Conservation (phyloP, 495 filamentous ascomycete genomes). For the Darksidea phi region DNA sequence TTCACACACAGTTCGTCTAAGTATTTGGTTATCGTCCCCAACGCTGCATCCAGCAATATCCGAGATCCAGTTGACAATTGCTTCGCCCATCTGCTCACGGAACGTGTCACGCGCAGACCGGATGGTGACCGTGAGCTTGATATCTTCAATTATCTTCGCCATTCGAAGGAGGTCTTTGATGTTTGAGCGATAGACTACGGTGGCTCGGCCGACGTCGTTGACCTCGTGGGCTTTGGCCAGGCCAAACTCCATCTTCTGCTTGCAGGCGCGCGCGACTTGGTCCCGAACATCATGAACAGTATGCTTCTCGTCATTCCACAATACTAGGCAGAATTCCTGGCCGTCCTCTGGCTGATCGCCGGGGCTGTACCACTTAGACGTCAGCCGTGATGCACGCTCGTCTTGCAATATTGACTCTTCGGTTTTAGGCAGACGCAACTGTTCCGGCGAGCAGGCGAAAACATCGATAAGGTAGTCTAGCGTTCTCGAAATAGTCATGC, state of each 20-base stretch:
- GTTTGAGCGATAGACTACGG: conserved; percentile 72
- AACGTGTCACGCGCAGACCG: conserved; percentile 92
- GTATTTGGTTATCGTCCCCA: conserved; percentile 72
- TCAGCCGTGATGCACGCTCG: conserved; percentile 74
- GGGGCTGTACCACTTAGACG: conserved; percentile 68
- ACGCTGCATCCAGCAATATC: conserved; percentile 91
- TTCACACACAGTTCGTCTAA: conserved; percentile 80
- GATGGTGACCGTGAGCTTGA: conserved; percentile 94
- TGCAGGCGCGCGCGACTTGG: conserved; percentile 88
- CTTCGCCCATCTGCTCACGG: conserved; percentile 95
- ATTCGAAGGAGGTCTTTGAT: conserved; percentile 69
- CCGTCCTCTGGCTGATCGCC: conserved; percentile 55
- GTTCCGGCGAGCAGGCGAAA: conserved; percentile 94
- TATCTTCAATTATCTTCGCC: conserved; percentile 83
- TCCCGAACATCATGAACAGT: conserved; percentile 87
- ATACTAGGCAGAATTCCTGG: conserved; percentile 77
- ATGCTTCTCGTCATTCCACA: conserved; percentile 99
- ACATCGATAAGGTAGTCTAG: conserved; percentile 97
- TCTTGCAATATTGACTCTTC: conserved; percentile 75
- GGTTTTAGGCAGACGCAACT: conserved; percentile 81
- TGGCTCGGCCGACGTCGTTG: conserved; percentile 78
- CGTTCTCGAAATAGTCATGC: conserved; percentile 77
- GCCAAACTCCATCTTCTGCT: conserved; percentile 65
- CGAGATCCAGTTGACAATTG: conserved; percentile 93
- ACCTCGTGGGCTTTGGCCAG: conserved; percentile 78